Conservation (phyloP, 2,329 filamentous ascomycete species). For the Fusarium camptoceras region DNA sequence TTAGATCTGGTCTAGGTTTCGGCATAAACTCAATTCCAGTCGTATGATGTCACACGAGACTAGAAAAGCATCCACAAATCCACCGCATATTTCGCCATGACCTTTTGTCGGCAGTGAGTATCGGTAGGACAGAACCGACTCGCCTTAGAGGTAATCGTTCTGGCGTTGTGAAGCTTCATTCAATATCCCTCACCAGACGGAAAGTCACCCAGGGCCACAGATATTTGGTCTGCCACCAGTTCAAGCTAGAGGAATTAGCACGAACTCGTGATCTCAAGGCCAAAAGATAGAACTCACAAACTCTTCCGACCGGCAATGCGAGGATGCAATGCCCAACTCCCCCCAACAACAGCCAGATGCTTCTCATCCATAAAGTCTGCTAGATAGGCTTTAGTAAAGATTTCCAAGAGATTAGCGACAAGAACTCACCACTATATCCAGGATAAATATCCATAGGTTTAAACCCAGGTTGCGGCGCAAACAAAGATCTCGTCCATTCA, state of each 20-base stretch:
- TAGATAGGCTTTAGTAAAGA: background rate
- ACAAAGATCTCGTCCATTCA: slow-evolving; percentile 21
- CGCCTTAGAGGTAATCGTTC: background rate
- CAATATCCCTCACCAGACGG: slow-evolving; percentile 17
- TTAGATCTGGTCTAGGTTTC: slow-evolving; percentile 5
- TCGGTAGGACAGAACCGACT: slow-evolving; percentile 3
- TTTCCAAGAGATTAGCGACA: rapidly evolving
- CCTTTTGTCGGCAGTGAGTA: slow-evolving; percentile 7
- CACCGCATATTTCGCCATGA: slow-evolving; percentile 9
- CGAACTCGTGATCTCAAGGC: rapidly evolving
- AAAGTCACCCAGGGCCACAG: slow-evolving; percentile 32
- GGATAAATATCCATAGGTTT: slow-evolving; percentile 35
- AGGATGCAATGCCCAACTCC: slow-evolving; percentile 30
- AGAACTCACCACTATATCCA: slow-evolving; percentile 22
- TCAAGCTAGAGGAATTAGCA: slow-evolving; percentile 9
- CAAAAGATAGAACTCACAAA: slow-evolving; percentile 17
- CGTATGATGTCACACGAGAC: slow-evolving; percentile 35
- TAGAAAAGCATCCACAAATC: slow-evolving; percentile 19
- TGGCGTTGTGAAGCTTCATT: background rate
- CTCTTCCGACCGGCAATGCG: slow-evolving; percentile 25
- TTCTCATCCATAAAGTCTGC: slow-evolving; percentile 37
- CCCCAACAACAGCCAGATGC: slow-evolving; percentile 22
- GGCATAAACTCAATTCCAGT: slow-evolving; percentile 25
- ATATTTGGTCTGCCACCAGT: slow-evolving; percentile 38
- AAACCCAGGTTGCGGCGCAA: slow-evolving; percentile 21